Base-by-base conservation (phyloP, 306 rosid genomes). In the Acacia crassicarpa region DNA sequence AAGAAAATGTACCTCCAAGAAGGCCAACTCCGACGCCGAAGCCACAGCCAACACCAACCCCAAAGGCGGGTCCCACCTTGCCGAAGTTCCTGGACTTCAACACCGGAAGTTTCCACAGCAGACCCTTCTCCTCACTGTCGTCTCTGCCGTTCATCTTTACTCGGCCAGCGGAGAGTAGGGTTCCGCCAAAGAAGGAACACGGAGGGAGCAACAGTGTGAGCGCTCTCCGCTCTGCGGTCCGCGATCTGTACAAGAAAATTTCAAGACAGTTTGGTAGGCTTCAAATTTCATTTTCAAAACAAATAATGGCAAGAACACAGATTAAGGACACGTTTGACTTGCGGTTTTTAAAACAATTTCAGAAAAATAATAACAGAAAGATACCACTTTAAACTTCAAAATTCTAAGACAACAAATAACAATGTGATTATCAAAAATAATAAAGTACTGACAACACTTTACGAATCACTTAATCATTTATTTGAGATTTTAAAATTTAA, bases 11-110 rank as follows among this genome's bases (percentile, higher is more conserved):
- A 93, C 97, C 97, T 74, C 98, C 99, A 67, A 95, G 87, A 72
- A 95, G 88, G 82, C 99, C 99, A 79, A 89, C 8, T 80, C 98
- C 98, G 78, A 95, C 73, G 62, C 98, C 99, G n/a, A 93, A 4
- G 41, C 98, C 99, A 59, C 97, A 93, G 45, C 99, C 97, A 15
- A 86, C 91, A 79, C 95, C 98, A 73, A 95, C 0, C 25, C 98
- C 98, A 53, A 95, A 95, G 75, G 89, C 94, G 73, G 99, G 99
- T 1, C 98, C 98, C 66, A 95, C 20, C 83, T 93, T 95, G 11
- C 98, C 97, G 22, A 93, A 68, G 8, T 86, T 80, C 45, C 78
- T 68, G n/a, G 89, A 78, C 76, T 53, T 80, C n/a, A 87, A 27
- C 71, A 67, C 84, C 51, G 91, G 92, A 51, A 91, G 94, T 84